A percentile compares a stretch with the other conserved stretches of the same genome.
Conservation (phyloP, 345 rosid species). For the Raphanus sativus region DNA sequence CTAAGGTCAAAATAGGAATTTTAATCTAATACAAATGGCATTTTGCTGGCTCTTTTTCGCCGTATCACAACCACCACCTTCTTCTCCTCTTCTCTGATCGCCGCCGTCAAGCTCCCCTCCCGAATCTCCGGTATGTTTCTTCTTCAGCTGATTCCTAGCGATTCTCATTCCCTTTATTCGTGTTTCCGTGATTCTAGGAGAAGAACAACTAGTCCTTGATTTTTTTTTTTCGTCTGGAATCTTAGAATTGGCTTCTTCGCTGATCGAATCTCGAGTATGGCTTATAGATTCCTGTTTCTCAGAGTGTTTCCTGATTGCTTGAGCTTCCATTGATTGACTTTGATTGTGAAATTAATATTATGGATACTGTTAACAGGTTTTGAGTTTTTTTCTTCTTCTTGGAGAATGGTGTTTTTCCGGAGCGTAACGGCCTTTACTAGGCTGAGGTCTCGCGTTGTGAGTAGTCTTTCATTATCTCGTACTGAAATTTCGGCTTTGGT, state of each 20-base stretch:
- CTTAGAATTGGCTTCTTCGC: conserved; percentile 1
- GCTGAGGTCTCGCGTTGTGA: conserved; percentile 70
- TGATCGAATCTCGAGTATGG: conserved; percentile 13
- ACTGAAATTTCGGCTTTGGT: background rate
- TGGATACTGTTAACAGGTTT: conserved; percentile 30
- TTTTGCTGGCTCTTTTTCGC: background rate
- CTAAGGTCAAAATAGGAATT: conserved; percentile 33
- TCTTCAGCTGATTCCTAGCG: conserved; percentile 7
- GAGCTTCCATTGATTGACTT: conserved; percentile 10
- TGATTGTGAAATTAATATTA: background rate
- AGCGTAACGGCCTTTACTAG: conserved; percentile 58
- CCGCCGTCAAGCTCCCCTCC: conserved; percentile 33
- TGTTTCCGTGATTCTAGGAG: conserved; percentile 15
- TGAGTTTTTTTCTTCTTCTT: background rate
- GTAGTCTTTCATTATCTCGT: conserved; percentile 1
- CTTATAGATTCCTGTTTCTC: background rate
- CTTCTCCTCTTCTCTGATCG: background rate
- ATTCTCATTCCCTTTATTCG: background rate
- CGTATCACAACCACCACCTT: conserved; percentile 2
- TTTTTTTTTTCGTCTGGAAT: conserved; percentile 5
- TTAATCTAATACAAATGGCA: background rate
- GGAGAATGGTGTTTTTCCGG: conserved; percentile 67
- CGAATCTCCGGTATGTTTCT: conserved; percentile 25
- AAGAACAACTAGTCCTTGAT: background rate
- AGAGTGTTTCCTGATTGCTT: conserved; percentile 8